Evolutionary conservation across 345 rosid species (phyloP).

Genomic region (Pelargonium nanum): DNA sequence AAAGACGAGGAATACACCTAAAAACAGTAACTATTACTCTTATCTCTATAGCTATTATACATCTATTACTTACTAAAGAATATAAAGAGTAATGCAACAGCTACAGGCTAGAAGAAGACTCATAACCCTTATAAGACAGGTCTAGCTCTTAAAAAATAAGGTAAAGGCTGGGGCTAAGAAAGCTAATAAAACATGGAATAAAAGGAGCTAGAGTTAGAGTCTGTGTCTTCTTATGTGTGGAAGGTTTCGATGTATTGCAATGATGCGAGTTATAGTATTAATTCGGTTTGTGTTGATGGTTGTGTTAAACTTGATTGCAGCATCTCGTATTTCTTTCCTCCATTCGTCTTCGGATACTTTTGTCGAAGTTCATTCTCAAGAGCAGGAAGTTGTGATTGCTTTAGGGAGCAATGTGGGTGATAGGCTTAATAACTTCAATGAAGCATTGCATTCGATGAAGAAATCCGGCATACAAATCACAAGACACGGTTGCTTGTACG

Average conservation of each 20-base stretch:
- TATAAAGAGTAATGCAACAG: too few species aligned
- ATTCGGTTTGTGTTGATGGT: conserved; percentile 6
- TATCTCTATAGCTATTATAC: too few species aligned
- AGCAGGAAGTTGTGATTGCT: conserved; percentile 83
- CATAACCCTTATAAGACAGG: too few species aligned
- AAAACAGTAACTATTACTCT: too few species aligned
- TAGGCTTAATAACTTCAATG: conserved; percentile 51
- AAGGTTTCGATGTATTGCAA: neutral
- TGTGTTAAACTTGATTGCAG: conserved; percentile 18
- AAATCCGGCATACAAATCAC: conserved; percentile 45
- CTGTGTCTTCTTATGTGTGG: neutral
- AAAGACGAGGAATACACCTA: too few species aligned
- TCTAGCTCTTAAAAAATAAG: too few species aligned
- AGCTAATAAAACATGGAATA: too few species aligned
- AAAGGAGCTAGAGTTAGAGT: too few species aligned
- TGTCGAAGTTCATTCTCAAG: conserved; percentile 46
- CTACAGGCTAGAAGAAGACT: too few species aligned
- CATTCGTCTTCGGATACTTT: conserved; percentile 22
- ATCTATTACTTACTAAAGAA: too few species aligned
- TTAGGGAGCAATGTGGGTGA: conserved; percentile 84
- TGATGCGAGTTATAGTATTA: neutral
- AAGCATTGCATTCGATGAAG: conserved; percentile 60
- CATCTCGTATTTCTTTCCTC: conserved; percentile 21
- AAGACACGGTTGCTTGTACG: conserved; percentile 75
- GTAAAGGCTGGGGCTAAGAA: too few species aligned